These are phyloP conservation scores for Cercophora samala DNA, from an alignment of 495 filamentous ascomycete species.

Conservation along the genomic window DNA sequence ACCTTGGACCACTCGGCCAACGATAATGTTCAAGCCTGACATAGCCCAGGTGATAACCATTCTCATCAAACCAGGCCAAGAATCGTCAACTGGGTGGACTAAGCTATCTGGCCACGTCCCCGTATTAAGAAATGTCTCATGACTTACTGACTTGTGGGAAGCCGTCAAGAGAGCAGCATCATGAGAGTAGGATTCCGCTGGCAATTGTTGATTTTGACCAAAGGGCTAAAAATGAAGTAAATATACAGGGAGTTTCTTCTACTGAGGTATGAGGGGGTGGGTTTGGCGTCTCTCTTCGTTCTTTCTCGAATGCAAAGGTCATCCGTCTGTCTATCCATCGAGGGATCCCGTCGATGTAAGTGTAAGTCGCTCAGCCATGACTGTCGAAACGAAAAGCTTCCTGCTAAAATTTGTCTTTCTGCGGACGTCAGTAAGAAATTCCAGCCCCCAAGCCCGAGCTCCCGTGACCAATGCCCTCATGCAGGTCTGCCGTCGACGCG, in stretches of 20 bases:
- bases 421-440: not conserved
- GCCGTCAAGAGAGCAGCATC: not conserved
- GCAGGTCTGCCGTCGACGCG: slow-evolving; percentile 12
- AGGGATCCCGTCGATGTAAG: not conserved
- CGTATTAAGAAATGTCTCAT: not conserved
- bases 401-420: not conserved
- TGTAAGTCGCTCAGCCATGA: not conserved
- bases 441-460: not conserved
- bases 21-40: not conserved
- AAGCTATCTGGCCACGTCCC: not conserved
- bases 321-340: not conserved
- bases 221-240: not conserved
- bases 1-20: not conserved
- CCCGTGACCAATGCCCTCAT: not conserved
- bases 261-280: not conserved
- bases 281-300: too few relatives aligned
- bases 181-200: too few relatives aligned
- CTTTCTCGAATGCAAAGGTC: not conserved
- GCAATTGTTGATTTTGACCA: not conserved
- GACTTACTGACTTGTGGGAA: not conserved
- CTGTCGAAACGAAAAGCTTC: not conserved
- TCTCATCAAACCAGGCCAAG: not conserved
- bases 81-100: not conserved
- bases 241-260: not conserved
- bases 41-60: not conserved